Percentiles rank a stretch among this genome's conserved stretches.
These are phyloP conservation scores for Deakozyma indianensis DNA, from an alignment of 805 yeast genomes.

Conservation along the genomic window DNA sequence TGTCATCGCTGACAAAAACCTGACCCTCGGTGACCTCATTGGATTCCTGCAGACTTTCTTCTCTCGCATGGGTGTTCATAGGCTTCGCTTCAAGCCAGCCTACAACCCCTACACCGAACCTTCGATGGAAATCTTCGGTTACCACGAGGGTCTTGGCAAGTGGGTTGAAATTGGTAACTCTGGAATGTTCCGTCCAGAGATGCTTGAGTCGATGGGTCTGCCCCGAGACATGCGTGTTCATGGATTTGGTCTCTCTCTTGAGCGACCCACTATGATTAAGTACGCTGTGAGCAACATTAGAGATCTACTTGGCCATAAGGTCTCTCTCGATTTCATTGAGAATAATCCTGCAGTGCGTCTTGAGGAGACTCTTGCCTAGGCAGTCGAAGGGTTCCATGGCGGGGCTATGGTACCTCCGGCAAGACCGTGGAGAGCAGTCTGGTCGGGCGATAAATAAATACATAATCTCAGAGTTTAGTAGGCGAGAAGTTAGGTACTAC, in stretches of 20 bases:
- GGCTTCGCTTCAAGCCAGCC: conserved; percentile 94
- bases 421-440: too few species aligned
- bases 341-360: conserved; percentile 95
- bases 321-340: conserved; percentile 84
- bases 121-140: conserved; percentile 91
- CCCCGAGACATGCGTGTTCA: conserved; percentile 87
- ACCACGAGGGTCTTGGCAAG: conserved; percentile 84
- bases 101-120: conserved; percentile 99
- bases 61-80: conserved; percentile 91
- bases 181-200: conserved; percentile 99
- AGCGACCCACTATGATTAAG: conserved; percentile 98
- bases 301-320: conserved; percentile 95
- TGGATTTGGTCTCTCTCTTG: conserved; percentile 95
- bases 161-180: conserved; percentile 99
- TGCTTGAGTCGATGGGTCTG: conserved; percentile 96
- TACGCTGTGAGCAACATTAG: conserved; percentile 91
- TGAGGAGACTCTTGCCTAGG: conserved; percentile 50
- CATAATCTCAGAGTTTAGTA: too few species aligned
- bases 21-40: conserved; percentile 90
- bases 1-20: conserved; percentile 89
- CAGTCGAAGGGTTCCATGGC: too few species aligned
- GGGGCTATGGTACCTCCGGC: too few species aligned
- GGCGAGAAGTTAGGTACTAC: too few species aligned
- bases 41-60: conserved; percentile 98
- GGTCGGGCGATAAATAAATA: too few species aligned